Conservation (phyloP, 2,329 filamentous ascomycete genomes). For the Lasiodiplodia sp. region DNA sequence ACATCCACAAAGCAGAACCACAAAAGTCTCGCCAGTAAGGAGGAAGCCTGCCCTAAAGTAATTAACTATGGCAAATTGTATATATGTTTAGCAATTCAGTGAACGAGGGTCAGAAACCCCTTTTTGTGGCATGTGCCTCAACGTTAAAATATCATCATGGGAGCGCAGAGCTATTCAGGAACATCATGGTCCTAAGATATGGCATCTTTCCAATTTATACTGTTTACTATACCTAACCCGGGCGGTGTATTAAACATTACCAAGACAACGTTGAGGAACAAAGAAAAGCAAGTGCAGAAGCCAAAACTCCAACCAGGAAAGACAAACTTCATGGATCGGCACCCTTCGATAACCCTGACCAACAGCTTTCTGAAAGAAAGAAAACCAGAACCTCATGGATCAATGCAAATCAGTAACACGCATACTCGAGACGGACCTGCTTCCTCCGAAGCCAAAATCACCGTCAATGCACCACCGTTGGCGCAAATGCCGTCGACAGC, state of each 20-base stretch:
- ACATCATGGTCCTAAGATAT: no score
- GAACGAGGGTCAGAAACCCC: no score
- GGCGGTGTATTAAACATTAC: background rate
- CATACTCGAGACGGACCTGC: background rate
- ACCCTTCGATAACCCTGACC: background rate
- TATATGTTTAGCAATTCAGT: no score
- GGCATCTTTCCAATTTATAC: no score
- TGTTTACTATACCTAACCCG: background rate
- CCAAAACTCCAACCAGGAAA: background rate
- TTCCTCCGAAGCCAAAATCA: no score
- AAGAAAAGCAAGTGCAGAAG: background rate
- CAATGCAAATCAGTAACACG: background rate
- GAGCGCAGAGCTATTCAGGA: no score
- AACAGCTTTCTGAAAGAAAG: background rate
- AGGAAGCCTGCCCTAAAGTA: no score
- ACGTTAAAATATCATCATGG: no score
- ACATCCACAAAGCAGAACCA: no score
- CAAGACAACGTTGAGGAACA: background rate
- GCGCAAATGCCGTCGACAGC: constrained; percentile 21
- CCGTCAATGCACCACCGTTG: constrained; percentile 16
- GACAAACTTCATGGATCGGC: background rate
- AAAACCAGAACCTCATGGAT: background rate
- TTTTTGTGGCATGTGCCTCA: no score
- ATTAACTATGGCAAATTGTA: no score
- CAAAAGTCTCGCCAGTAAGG: no score